Evolutionary conservation across 2,329 filamentous ascomycete species (phyloP), one percentile per base, ranked within the genome.

Genomic region (Huntiella savannae): DNA sequence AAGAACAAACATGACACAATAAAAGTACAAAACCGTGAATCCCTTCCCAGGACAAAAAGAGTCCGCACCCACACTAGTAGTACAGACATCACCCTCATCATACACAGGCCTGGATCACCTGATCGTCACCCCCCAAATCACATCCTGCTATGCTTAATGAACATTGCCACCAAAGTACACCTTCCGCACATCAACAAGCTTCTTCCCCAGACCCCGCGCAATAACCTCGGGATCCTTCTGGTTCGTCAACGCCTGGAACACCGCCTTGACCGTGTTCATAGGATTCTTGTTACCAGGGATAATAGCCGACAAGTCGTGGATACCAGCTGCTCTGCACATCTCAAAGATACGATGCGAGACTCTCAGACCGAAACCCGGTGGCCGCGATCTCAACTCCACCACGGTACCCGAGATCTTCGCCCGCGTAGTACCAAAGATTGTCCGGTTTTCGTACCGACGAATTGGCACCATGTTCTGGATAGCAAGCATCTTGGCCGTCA

Each of bases 191-290:
- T 98, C 91, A 33, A 98, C 86, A 58, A 98, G 61, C 73, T 98
- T 98, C 73, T 83, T 88, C 51, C 91, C 88, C 53, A 87, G 69
- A 45, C 85, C 88, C 43, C 82, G 73, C 48, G 91, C 91, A 58
- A 98, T 79, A 58, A 88, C 78, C 60, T 96, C 84, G 28, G 91
- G 91, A 58, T 93, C 70, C 51, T 75, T 75, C 67, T 98, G 91
- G 66, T 70, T 81, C 61, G 75, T 73, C 52, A 98, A 68, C 4
- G 87, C 88, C 61, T 88, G 62, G 63, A 82, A 83, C 36, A 85
- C 74, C 11, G 91, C 91, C 67, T 95, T 95, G 64, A 94, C 82
- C 13, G 87, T 84, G 68, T 98, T 98, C 86, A 96, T 94, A 54
- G 86, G 85, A 69, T 94, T 96, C 57, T 87, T 76, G 52, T 84